Evolutionary conservation across 768 basidiomycete species (phyloP).

Genomic region (Pulveroboletus sp.): DNA sequence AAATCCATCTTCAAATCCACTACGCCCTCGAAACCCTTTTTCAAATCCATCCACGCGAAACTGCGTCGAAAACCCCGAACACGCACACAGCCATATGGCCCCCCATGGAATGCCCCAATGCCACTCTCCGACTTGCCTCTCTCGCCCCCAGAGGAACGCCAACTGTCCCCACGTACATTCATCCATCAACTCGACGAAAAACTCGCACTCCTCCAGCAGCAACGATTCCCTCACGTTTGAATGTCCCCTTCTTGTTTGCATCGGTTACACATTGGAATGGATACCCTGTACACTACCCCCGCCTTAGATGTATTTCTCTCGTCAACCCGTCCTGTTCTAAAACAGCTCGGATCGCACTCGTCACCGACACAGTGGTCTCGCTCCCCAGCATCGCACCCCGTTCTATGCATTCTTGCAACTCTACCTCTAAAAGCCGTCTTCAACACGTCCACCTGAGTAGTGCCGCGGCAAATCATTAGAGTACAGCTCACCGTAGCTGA

Average conservation of each 20-base stretch:
- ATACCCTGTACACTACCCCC: slow-evolving; percentile 4
- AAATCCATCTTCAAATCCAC: slow-evolving; percentile 23
- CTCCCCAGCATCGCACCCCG: slow-evolving; percentile 48
- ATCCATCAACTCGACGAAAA: slow-evolving; percentile 20
- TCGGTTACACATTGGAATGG: too few species aligned
- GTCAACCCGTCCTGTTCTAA: slow-evolving; percentile 37
- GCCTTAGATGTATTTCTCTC: slow-evolving; percentile 13
- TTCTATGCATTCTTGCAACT: slow-evolving; percentile 65
- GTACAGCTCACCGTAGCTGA: slow-evolving; percentile 62
- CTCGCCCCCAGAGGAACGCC: slow-evolving; percentile 16
- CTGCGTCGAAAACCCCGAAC: slow-evolving; percentile 24
- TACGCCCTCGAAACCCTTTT: slow-evolving; percentile 1
- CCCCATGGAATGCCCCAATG: slow-evolving; percentile 35
- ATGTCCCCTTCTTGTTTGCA: neutral
- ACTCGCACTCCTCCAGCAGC: slow-evolving; percentile 16
- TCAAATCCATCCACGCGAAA: slow-evolving; percentile 15
- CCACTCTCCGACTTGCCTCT: slow-evolving; percentile 10
- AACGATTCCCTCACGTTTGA: neutral
- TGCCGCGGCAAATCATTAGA: neutral
- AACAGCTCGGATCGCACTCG: slow-evolving; percentile 43
- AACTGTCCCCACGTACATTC: slow-evolving; percentile 18
- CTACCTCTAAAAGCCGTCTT: slow-evolving; percentile 68
- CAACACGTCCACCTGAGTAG: neutral
- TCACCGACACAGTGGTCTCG: slow-evolving; percentile 51
- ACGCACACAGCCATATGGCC: slow-evolving; percentile 38